These are phyloP conservation scores for Hypoxylon sp. DNA, from an alignment of 2,329 filamentous ascomycete species.

Conservation along the genomic window DNA sequence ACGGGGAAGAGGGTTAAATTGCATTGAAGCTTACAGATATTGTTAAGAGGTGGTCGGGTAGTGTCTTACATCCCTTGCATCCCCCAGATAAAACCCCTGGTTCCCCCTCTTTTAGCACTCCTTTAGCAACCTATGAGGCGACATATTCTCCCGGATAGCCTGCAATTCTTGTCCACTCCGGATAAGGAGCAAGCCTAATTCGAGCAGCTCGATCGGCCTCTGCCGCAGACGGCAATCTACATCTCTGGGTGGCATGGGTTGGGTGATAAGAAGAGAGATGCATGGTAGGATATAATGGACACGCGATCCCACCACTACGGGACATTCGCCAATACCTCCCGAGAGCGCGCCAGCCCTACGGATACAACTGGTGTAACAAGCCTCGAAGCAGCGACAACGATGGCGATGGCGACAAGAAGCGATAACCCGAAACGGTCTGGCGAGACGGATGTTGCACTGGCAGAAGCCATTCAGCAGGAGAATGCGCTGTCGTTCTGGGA, in stretches of 20 bases:
- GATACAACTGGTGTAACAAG: constrained; percentile 16
- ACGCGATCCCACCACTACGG: constrained; percentile 34
- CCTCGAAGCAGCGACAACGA: constrained; percentile 17
- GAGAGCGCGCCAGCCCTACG: constrained; percentile 21
- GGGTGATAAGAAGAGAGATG: constrained; percentile 27
- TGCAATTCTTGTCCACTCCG: constrained; percentile 20
- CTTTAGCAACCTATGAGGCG: constrained; percentile 26
- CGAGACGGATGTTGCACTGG: constrained; percentile 37
- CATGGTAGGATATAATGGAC: constrained; percentile 34
- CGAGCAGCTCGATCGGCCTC: constrained; percentile 13
- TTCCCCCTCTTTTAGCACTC: constrained; percentile 26
- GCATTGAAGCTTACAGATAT: too few relatives aligned
- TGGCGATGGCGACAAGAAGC: constrained; percentile 28
- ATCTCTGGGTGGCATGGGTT: constrained; percentile 23
- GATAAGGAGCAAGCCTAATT: constrained; percentile 22
- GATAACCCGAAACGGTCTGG: constrained; percentile 31
- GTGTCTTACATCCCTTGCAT: too few relatives aligned
- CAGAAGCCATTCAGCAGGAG: constrained; percentile 52
- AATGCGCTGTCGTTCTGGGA: constrained; percentile 52
- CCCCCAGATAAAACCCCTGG: background rate
- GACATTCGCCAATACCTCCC: constrained; percentile 24
- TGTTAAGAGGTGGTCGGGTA: too few relatives aligned
- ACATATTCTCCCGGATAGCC: constrained; percentile 31
- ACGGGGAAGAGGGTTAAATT: too few relatives aligned
- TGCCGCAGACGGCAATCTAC: constrained; percentile 12